phyloP scores from a whole-genome alignment of 106 monocot genomes.

The Chionographis japonica region DNA sequence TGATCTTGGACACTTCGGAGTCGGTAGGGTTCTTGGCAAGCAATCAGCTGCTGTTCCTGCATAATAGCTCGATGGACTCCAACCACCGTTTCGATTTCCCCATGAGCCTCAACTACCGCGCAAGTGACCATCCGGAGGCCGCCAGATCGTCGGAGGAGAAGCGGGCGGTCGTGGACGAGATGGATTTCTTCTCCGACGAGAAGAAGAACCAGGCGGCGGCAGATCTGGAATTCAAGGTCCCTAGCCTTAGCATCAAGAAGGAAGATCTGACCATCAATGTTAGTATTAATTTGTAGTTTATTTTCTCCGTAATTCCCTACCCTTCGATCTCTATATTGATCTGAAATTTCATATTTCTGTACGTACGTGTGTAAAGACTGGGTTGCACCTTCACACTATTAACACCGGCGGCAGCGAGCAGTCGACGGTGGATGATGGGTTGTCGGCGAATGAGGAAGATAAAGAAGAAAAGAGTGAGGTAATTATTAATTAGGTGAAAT shows the following conservation, averaged over 20 bases:
- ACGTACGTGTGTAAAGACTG: constrained; percentile 27
- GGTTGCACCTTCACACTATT: constrained; percentile 42
- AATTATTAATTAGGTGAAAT: not conserved
- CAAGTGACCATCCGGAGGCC: not conserved
- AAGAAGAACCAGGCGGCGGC: constrained; percentile 14
- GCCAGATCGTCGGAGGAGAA: not conserved
- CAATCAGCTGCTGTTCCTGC: not conserved
- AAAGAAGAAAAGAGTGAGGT: constrained; percentile 57
- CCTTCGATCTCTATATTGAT: not conserved
- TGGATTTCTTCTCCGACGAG: constrained; percentile 82
- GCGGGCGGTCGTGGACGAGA: constrained; percentile 31
- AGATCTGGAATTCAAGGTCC: constrained; percentile 13
- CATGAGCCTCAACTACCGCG: not conserved
- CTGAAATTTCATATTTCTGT: not conserved
- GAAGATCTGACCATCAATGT: constrained; percentile 67
- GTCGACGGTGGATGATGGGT: constrained; percentile 57
- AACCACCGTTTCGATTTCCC: constrained; percentile 4
- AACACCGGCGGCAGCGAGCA: constrained; percentile 65
- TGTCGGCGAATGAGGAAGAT: constrained; percentile 36
- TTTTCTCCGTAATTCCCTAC: not conserved
- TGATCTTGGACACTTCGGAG: constrained; percentile 2
- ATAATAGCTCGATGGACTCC: not conserved
- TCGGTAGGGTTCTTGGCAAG: not conserved
- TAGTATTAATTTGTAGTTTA: not conserved
- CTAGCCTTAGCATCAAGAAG: constrained; percentile 28